Conservation (phyloP, 2,329 filamentous ascomycete genomes). For the Claviceps fusiformis region DNA sequence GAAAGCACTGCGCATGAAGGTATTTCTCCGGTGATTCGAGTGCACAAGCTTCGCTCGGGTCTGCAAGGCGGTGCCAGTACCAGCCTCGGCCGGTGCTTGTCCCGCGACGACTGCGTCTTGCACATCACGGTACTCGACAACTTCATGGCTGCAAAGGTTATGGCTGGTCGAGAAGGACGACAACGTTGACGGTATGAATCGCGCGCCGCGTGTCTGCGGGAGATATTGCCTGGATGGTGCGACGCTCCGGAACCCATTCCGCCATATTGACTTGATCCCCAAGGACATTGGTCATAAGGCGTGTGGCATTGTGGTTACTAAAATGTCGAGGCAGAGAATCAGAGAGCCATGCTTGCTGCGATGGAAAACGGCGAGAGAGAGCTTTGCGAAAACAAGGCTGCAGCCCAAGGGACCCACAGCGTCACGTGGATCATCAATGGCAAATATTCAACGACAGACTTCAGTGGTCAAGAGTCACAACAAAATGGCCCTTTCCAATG, state of each 20-base stretch:
- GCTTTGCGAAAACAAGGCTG: too few species aligned
- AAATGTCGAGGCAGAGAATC: neutral
- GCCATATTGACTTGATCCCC: conserved; percentile 30
- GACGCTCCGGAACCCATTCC: conserved; percentile 23
- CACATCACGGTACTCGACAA: neutral
- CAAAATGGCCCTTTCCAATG: neutral
- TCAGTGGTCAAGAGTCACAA: neutral
- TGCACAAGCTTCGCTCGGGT: neutral
- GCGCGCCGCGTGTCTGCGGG: conserved; percentile 10
- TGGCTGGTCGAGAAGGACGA: neutral
- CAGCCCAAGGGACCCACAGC: neutral
- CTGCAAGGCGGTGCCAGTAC: neutral
- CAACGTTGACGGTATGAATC: conserved; percentile 4
- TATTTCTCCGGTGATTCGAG: conserved; percentile 13
- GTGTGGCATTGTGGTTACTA: conserved; percentile 18
- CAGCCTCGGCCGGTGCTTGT: conserved; percentile 4
- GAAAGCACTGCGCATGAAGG: conserved; percentile 17
- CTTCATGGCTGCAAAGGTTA: neutral
- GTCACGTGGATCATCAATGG: conserved; percentile 6
- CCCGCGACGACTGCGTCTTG: neutral
- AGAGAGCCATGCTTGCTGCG: neutral
- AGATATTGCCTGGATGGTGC: conserved; percentile 12
- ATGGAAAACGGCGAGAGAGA: neutral
- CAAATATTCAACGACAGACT: neutral
- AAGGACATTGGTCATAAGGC: conserved; percentile 31